Base-by-base conservation (phyloP, 2,329 filamentous ascomycete genomes). In the Knufia petricola region DNA sequence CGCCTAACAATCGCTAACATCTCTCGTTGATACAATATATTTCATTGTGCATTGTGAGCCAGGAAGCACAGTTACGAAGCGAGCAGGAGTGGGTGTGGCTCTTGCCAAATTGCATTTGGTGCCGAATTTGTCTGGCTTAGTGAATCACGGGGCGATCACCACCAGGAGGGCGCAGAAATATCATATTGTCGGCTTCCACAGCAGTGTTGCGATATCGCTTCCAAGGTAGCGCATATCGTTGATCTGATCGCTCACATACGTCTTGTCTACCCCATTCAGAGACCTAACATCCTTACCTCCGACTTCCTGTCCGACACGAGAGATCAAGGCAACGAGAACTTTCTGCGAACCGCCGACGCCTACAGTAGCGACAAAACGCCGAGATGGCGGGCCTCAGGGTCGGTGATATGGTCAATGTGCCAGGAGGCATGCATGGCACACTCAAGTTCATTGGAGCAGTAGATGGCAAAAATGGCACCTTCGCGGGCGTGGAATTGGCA, bases 391-490 rank as follows among this genome's bases (percentile, higher is more conserved):
- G 44, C 24, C 31, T 57, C 38, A 50, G 44, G 37, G 52, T 60
- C 9, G 58, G 58, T 20, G 58, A 60, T 50, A 54, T 48, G 7
- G 58, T 60, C 47, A 52, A 52, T 49, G 56, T 60, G 21, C 58
- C 58, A 10, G 92, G 92, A 36, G 87, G 84, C 64, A 95, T 98
- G 88, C 74, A 84, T 57, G 92, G 92, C 42, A 84, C 80, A 1
- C 82, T 96, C 57, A 90, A 85, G 63, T 98, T 95, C 63, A 73
- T 96, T 53, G 92, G 92, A 38, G 73, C 74, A 32, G 90, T 98
- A 34, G 79, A 82, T 58, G 89, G 89, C 54, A 95, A 95, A 72
- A 87, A 85, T 58, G 92, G 92, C 44, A 78, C 79, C 17, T 98
- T 98, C 72, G 88, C 87, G 26, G 92, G 92, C 39, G 86, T 98